Evolutionary conservation across 169 alveolate species (phyloP).

Genomic region (Eimeria sp.): DNA sequence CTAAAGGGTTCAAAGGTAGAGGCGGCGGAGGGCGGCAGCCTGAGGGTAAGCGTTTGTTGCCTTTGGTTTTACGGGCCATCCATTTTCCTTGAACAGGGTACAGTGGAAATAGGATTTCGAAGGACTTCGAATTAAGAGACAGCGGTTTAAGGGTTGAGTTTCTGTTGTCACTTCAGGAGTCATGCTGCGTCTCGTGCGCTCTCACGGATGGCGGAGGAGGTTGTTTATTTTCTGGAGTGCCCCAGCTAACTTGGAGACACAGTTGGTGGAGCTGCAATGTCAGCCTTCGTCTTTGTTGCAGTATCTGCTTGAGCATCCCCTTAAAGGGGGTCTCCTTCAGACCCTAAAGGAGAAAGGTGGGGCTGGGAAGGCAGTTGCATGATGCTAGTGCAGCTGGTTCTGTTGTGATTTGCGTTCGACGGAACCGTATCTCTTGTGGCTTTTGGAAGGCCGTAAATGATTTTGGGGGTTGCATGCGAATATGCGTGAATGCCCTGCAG

Average conservation of each 20-base stretch:
- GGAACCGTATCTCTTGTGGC: neutral
- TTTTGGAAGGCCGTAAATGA: neutral
- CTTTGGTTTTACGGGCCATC: no score
- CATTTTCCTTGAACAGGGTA: no score
- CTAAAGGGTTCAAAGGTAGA: neutral
- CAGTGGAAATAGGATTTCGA: neutral
- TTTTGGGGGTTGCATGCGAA: neutral
- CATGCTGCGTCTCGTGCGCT: conserved; percentile 11
- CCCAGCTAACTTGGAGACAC: conserved; percentile 8
- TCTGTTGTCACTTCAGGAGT: neutral
- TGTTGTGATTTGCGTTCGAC: neutral
- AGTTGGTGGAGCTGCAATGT: conserved; percentile 22
- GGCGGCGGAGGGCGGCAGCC: neutral
- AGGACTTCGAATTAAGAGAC: neutral
- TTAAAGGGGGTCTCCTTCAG: conserved; percentile 7
- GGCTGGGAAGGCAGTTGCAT: neutral
- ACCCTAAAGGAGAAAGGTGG: conserved; percentile 39
- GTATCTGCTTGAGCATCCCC: conserved; percentile 70
- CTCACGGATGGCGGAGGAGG: conserved; percentile 70
- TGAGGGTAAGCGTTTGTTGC: neutral
- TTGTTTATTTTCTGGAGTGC: conserved; percentile 64
- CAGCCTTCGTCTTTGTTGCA: conserved; percentile 75
- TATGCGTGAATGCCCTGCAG: conserved; percentile 1
- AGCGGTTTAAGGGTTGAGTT: neutral
- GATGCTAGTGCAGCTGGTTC: neutral